Evolutionary conservation across 164 flowering plant species (phyloP).

Genomic region (Macadamia integrifolia): DNA sequence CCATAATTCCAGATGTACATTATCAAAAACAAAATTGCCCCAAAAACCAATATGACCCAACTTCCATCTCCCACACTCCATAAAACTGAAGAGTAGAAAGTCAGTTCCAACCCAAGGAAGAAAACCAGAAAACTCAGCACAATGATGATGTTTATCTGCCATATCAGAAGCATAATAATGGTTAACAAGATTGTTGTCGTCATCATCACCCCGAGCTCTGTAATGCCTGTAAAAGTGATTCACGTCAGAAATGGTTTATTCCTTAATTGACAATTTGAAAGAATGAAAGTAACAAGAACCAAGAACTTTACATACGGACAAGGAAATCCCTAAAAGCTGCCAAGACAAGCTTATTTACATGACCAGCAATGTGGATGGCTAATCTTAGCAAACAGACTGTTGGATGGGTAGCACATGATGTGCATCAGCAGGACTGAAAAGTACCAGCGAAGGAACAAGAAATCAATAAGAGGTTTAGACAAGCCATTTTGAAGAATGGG

Average conservation of each 20-base stretch:
- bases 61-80: conserved; percentile 86
- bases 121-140: conserved; percentile 59
- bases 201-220: conserved; percentile 98
- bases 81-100: conserved; percentile 85
- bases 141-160: conserved; percentile 84
- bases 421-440: too few relatives aligned
- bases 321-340: too few relatives aligned
- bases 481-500: too few relatives aligned
- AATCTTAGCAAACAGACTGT: too few relatives aligned
- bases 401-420: too few relatives aligned
- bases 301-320: too few relatives aligned
- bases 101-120: conserved; percentile 81
- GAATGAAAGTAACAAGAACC: too few relatives aligned
- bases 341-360: too few relatives aligned
- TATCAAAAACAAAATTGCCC: conserved; percentile 61
- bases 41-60: conserved; percentile 91
- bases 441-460: too few relatives aligned
- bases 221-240: conserved; percentile 57
- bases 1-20: conserved; percentile 98
- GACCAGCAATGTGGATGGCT: too few relatives aligned
- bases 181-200: conserved; percentile 84
- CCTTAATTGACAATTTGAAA: too few relatives aligned
- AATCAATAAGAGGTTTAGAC: too few relatives aligned
- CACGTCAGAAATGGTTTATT: conserved; percentile 4
- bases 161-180: conserved; percentile 94